A percentile compares a stretch with the other conserved stretches of the same genome.
phyloP scores from a whole-genome alignment of 2,329 filamentous ascomycete species.

The Ophiosphaerella korrae region DNA sequence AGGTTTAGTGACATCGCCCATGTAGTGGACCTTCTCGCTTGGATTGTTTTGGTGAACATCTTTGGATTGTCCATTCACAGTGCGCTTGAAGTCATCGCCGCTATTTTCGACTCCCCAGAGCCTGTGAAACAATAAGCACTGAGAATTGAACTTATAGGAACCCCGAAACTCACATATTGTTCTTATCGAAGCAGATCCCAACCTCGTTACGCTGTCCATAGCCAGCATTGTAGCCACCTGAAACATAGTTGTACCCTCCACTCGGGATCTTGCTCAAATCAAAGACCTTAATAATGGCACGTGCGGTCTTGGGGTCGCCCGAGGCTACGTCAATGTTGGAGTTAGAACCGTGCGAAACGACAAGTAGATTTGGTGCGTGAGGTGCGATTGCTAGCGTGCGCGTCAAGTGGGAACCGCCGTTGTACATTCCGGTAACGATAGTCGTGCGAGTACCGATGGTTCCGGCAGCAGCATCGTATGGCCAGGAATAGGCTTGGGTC shows the following conservation, averaged over 20 bases:
- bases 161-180: slow-evolving; percentile 54
- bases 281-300: slow-evolving; percentile 69
- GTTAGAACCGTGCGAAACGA: slow-evolving; percentile 69
- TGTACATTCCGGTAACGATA: slow-evolving; percentile 64
- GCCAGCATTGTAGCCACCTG: slow-evolving; percentile 56
- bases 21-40: slow-evolving; percentile 74
- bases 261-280: slow-evolving; percentile 51
- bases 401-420: slow-evolving; percentile 63
- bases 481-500: slow-evolving; percentile 65
- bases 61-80: slow-evolving; percentile 48
- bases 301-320: slow-evolving; percentile 57
- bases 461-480: slow-evolving; percentile 60
- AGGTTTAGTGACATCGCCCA: slow-evolving; percentile 57
- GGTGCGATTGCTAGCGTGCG: slow-evolving; percentile 68
- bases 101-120: slow-evolving; percentile 69
- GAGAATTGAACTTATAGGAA: slow-evolving; percentile 4
- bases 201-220: slow-evolving; percentile 77
- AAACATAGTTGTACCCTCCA: slow-evolving; percentile 56
- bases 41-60: slow-evolving; percentile 72
- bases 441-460: slow-evolving; percentile 58
- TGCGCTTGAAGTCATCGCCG: slow-evolving; percentile 65
- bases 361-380: slow-evolving; percentile 59
- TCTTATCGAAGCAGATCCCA: slow-evolving; percentile 56
- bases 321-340: slow-evolving; percentile 65
- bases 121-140: slow-evolving; percentile 19